Percentiles rank a stretch among this genome's conserved stretches.
These are phyloP conservation scores for Neurospora sublineolata DNA, from an alignment of 495 filamentous ascomycete genomes.

Conservation along the genomic window DNA sequence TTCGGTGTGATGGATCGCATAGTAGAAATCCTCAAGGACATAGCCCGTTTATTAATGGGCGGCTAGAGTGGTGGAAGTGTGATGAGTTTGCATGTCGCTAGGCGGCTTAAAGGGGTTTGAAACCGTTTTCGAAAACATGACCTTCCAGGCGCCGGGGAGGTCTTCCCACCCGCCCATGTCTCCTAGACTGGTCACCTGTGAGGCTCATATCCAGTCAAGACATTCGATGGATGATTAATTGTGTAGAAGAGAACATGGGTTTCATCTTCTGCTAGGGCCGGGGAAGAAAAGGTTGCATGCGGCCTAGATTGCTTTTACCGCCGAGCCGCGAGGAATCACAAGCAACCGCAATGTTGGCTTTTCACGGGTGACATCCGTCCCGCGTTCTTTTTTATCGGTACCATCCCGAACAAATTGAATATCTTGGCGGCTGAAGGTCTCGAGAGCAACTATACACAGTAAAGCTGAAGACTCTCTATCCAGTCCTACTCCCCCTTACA, in stretches of 20 bases:
- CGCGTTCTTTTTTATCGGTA: neutral
- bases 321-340: conserved; percentile 2
- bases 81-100: neutral
- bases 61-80: neutral
- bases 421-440: neutral
- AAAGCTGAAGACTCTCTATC: neutral
- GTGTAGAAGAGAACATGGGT: neutral
- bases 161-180: neutral
- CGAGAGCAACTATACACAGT: neutral
- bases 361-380: neutral
- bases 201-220: neutral
- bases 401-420: neutral
- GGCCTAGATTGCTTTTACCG: conserved; percentile 12
- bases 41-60: neutral
- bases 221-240: neutral
- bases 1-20: neutral
- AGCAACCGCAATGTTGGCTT: conserved; percentile 1
- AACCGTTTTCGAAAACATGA: neutral
- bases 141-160: neutral
- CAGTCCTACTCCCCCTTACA: neutral
- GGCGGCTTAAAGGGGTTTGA: neutral
- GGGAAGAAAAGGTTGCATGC: conserved; percentile 21
- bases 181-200: neutral
- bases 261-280: conserved; percentile 12
- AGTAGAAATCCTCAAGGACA: neutral